Conservation (phyloP, 106 monocot species). For the Phalaenopsis aphrodite region DNA sequence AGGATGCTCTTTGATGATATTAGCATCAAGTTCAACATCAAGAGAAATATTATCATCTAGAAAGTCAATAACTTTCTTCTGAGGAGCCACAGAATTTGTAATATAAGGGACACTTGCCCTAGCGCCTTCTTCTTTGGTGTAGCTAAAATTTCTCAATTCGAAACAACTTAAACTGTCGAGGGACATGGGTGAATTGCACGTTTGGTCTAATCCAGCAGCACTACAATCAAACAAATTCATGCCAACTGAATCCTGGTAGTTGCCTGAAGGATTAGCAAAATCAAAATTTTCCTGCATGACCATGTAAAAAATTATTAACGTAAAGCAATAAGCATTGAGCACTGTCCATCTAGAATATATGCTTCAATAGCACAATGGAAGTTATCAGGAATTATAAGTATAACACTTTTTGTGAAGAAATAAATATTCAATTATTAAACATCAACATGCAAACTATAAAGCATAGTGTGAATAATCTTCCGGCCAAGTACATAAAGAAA, state of each 20-base stretch:
- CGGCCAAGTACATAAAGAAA: background rate
- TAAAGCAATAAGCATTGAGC: background rate
- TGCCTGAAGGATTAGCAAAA: background rate
- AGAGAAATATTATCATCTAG: conserved; percentile 6
- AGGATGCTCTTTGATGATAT: background rate
- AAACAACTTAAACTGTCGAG: background rate
- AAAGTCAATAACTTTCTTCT: conserved; percentile 10
- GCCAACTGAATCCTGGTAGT: background rate
- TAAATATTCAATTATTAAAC: background rate
- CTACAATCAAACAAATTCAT: background rate
- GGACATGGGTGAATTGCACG: background rate
- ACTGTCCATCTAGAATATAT: background rate
- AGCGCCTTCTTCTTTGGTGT: background rate
- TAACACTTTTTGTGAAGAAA: background rate
- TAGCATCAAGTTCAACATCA: background rate
- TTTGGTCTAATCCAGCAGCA: background rate
- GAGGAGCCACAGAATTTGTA: background rate
- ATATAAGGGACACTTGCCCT: background rate
- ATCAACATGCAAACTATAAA: background rate
- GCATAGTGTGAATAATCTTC: background rate
- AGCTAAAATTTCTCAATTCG: background rate
- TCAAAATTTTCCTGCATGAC: background rate
- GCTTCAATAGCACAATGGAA: background rate
- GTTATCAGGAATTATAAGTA: background rate
- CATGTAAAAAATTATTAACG: background rate